A percentile compares a stretch with the other conserved stretches of the same genome.
Evolutionary conservation across 306 rosid genomes (phyloP).

Genomic region (Rosa multiflora): DNA sequence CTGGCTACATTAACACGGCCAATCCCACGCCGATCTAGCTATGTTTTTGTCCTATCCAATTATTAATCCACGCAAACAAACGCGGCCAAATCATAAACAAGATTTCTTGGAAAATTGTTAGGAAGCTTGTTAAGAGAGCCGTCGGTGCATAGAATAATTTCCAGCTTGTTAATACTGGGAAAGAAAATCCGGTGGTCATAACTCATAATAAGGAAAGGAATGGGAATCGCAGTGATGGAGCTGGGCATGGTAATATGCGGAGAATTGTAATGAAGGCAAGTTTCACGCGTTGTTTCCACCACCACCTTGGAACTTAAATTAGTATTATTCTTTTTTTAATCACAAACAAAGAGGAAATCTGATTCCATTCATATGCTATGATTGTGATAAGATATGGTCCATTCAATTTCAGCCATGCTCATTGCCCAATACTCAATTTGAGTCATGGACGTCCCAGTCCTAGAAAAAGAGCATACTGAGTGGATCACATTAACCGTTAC

Average conservation of each 20-base stretch:
- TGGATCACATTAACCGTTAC: conserved; percentile 7
- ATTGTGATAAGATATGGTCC: background rate
- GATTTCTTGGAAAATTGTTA: background rate
- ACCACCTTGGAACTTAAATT: background rate
- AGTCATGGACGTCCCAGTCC: background rate
- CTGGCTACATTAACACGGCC: too few species aligned
- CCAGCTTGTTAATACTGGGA: background rate
- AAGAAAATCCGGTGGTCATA: too few species aligned
- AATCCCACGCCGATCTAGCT: too few species aligned
- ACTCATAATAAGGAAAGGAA: background rate
- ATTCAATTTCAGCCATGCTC: background rate
- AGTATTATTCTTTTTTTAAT: background rate
- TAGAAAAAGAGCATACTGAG: background rate
- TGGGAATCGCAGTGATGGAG: background rate
- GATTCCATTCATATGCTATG: conserved; percentile 10
- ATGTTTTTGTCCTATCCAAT: too few species aligned
- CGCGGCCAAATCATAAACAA: too few species aligned
- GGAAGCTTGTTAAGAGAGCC: background rate
- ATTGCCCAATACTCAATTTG: background rate
- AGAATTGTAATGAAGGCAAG: conserved; percentile 34
- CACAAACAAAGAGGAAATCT: background rate
- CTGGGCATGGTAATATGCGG: conserved; percentile 32
- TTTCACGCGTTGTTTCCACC: conserved; percentile 46
- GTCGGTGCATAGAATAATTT: too few species aligned
- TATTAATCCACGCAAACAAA: too few species aligned